Evolutionary conservation across 192 early-diverging fungal genomes (phyloP).

Genomic region (Spinellus fusiger): DNA sequence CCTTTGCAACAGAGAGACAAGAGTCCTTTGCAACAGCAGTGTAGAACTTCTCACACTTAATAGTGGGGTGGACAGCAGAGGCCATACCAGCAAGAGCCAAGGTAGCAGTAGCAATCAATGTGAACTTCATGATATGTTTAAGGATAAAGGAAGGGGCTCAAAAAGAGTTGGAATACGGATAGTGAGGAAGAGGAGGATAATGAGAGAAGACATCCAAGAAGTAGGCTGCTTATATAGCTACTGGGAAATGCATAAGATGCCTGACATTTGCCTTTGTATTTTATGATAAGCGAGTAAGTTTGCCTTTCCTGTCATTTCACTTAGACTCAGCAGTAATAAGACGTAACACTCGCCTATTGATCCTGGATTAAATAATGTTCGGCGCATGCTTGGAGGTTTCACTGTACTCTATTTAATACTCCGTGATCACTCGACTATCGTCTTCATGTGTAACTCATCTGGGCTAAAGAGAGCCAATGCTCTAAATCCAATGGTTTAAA

Average conservation of each 20-base stretch:
- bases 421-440: no score
- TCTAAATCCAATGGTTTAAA: no score
- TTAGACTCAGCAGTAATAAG: no score
- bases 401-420: no score
- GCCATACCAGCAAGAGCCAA: slow-evolving; percentile 13
- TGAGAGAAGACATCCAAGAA: neutral
- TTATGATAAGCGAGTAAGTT: neutral
- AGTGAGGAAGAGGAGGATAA: neutral
- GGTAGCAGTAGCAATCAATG: slow-evolving; percentile 16
- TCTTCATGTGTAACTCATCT: no score
- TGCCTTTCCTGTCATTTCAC: neutral
- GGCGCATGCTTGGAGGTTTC: no score
- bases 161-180: neutral
- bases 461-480: no score
- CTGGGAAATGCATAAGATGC: neutral
- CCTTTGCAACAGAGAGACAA: slow-evolving; percentile 3
- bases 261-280: neutral
- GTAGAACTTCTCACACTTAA: neutral
- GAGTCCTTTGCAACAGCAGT: neutral
- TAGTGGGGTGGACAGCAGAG: slow-evolving; percentile 5
- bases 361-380: no score
- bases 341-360: no score
- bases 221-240: neutral
- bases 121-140: slow-evolving; percentile 27
- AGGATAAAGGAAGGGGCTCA: slow-evolving; percentile 3